Conservation (phyloP, 345 rosid species). For the Lepidium sativum region DNA sequence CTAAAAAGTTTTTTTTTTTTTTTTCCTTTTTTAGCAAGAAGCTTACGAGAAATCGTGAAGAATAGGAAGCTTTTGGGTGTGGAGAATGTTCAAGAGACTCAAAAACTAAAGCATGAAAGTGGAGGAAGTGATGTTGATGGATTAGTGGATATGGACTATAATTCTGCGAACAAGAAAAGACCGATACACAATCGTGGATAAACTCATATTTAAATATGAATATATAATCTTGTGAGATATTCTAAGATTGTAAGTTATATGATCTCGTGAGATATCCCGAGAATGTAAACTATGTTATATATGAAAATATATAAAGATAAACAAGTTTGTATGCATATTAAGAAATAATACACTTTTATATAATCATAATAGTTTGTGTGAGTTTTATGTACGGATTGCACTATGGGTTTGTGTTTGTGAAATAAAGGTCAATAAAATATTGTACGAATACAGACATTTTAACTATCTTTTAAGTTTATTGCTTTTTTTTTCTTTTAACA, state of each 20-base stretch:
- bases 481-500: neutral
- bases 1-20: neutral
- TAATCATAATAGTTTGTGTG: neutral
- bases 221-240: conserved; percentile 13
- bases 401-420: neutral
- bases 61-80: neutral
- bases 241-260: conserved; percentile 18
- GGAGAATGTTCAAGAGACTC: conserved; percentile 20
- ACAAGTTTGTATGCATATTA: neutral
- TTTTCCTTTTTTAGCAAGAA: neutral
- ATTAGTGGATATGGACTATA: conserved; percentile 29
- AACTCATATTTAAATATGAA: neutral
- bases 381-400: conserved; percentile 13
- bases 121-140: conserved; percentile 26
- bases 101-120: neutral
- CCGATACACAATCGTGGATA: conserved; percentile 24
- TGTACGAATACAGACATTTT: neutral
- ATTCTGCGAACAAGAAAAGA: conserved; percentile 28
- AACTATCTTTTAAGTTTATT: neutral
- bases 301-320: neutral
- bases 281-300: conserved; percentile 9
- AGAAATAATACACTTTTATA: neutral
- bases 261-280: neutral
- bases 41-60: conserved; percentile 3
- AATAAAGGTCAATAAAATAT: conserved; percentile 5